Percentiles rank a stretch among this genome's conserved stretches.
phyloP scores from a whole-genome alignment of 176 grass and related monocot genomes.

The Stipa capillata region DNA sequence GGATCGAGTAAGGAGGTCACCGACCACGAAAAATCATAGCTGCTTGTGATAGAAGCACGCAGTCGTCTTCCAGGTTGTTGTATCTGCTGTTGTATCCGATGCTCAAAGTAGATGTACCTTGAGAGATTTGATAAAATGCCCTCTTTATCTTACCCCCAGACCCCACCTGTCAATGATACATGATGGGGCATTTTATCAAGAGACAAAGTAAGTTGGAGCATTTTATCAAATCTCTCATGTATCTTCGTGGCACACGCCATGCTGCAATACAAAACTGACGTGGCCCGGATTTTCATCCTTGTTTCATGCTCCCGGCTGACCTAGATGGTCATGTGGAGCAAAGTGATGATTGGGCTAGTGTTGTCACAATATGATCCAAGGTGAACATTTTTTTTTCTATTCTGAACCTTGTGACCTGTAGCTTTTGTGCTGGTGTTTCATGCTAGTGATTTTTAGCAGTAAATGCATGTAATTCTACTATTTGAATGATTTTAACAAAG shows the following conservation, averaged over 20 bases:
- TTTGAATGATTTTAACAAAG: slow-evolving; percentile 24
- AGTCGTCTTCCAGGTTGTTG: not conserved
- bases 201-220: too few relatives aligned
- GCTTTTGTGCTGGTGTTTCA: slow-evolving; percentile 18
- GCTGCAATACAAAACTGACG: slow-evolving; percentile 18
- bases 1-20: not conserved
- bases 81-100: slow-evolving; percentile 41
- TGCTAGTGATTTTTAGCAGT: slow-evolving; percentile 20
- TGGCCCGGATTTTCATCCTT: not conserved
- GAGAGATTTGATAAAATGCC: too few relatives aligned
- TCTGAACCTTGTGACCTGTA: slow-evolving; percentile 23
- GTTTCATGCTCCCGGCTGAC: not conserved
- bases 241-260: not conserved
- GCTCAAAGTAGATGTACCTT: slow-evolving; percentile 4
- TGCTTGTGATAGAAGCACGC: too few relatives aligned
- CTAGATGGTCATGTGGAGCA: not conserved
- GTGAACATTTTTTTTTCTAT: not conserved
- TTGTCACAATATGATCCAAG: slow-evolving; percentile 24
- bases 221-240: too few relatives aligned
- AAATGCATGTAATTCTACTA: slow-evolving; percentile 29
- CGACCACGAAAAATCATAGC: slow-evolving; percentile 15
- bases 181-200: too few relatives aligned
- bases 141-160: too few relatives aligned
- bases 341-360: slow-evolving; percentile 6
- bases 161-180: too few relatives aligned